Evolutionary conservation across 352 stramenopile species (phyloP).

Genomic region (Phytophthora macrochlamydospora): DNA sequence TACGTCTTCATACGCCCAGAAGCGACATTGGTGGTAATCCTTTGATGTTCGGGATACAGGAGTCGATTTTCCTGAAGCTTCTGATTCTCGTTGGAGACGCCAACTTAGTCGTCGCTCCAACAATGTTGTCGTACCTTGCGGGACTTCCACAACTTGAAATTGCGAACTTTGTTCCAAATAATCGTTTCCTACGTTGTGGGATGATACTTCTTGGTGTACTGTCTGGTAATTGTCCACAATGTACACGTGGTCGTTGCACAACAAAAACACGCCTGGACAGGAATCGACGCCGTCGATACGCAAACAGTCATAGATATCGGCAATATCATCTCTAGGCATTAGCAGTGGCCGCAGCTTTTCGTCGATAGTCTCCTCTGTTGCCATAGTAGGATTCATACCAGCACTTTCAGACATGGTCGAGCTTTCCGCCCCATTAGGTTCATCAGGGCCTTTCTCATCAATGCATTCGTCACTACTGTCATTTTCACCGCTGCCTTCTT

Average conservation of each 20-base stretch:
- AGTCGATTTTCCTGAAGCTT: not conserved
- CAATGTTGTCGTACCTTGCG: constrained; percentile 47
- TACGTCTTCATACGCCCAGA: constrained; percentile 77
- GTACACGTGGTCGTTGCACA: constrained; percentile 72
- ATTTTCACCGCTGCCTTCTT: constrained; percentile 16
- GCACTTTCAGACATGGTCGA: constrained; percentile 15
- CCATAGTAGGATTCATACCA: not conserved
- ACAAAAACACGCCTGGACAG: constrained; percentile 69
- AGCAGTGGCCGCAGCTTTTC: constrained; percentile 73
- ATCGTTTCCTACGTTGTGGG: constrained; percentile 14
- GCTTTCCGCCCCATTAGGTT: constrained; percentile 10
- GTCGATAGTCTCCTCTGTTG: constrained; percentile 51
- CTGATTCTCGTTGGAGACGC: constrained; percentile 23
- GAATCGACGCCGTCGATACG: constrained; percentile 82
- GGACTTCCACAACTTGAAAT: constrained; percentile 58
- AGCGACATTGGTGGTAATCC: constrained; percentile 68
- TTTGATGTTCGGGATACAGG: constrained; percentile 32
- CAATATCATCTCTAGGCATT: constrained; percentile 68
- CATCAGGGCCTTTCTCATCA: constrained; percentile 17
- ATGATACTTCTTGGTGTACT: constrained; percentile 19
- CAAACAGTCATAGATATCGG: constrained; percentile 71
- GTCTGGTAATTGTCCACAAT: constrained; percentile 79
- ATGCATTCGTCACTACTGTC: constrained; percentile 10
- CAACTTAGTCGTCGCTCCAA: constrained; percentile 61
- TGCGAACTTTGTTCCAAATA: constrained; percentile 18